These are phyloP conservation scores for Eutrema japonicum DNA, from an alignment of 345 rosid species.

Conservation along the genomic window DNA sequence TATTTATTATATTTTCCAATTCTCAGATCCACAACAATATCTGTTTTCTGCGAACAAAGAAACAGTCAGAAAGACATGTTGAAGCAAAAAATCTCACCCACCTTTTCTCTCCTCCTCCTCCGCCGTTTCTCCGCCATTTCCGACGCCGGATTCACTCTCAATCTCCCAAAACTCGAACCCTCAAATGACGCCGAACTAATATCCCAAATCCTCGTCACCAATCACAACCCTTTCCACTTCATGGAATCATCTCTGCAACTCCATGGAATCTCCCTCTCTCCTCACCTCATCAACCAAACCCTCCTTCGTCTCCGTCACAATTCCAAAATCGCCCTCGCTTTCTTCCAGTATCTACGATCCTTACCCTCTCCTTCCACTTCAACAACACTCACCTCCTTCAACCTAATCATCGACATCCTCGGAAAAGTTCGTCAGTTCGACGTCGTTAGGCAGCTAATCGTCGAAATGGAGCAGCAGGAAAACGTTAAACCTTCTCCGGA, in stretches of 20 bases:
- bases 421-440: conserved; percentile 79
- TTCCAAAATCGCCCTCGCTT: conserved; percentile 60
- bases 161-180: conserved; percentile 57
- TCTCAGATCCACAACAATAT: no score
- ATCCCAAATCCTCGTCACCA: conserved; percentile 65
- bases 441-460: conserved; percentile 71
- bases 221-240: conserved; percentile 85
- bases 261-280: conserved; percentile 66
- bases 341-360: conserved; percentile 39
- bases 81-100: conserved; percentile 14
- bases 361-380: conserved; percentile 47
- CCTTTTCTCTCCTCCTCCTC: neutral
- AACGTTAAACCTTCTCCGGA: conserved; percentile 46
- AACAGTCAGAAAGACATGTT: neutral
- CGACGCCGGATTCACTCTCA: conserved; percentile 28
- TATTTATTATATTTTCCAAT: no score
- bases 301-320: conserved; percentile 85
- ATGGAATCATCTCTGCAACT: conserved; percentile 85
- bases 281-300: conserved; percentile 70
- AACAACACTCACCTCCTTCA: conserved; percentile 30
- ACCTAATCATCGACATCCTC: conserved; percentile 63
- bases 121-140: conserved; percentile 33
- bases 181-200: conserved; percentile 72
- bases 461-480: conserved; percentile 59
- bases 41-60: no score